A percentile compares a stretch with the other conserved stretches of the same genome.
phyloP scores from a whole-genome alignment of 169 alveolate species.

The Eimeria necatrix region DNA sequence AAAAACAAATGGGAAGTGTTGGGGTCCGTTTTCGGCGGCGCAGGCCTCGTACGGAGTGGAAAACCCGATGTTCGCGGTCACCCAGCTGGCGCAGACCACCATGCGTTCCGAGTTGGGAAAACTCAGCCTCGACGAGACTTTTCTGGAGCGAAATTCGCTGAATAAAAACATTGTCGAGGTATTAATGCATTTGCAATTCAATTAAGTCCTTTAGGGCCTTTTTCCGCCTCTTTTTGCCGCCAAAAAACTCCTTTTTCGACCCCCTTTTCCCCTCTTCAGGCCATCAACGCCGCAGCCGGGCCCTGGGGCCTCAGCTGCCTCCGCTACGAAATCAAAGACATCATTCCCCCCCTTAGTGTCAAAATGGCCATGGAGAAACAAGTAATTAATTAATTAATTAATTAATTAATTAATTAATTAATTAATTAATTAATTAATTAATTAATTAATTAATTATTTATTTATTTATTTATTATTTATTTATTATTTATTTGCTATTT shows the following conservation, averaged over 20 bases:
- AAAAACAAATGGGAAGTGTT: background rate
- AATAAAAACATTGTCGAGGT: constrained; percentile 94
- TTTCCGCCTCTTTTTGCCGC: background rate
- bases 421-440: too few species aligned
- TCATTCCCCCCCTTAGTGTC: constrained; percentile 94
- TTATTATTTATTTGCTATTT: too few species aligned
- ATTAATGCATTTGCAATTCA: constrained; percentile 24
- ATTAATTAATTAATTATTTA: too few species aligned
- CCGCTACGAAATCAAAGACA: constrained; percentile 96
- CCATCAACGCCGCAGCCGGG: constrained; percentile 93
- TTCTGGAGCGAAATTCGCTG: constrained; percentile 96
- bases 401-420: too few species aligned
- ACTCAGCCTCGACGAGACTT: constrained; percentile 96
- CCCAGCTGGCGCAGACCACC: constrained; percentile 96
- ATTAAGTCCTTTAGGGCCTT: background rate
- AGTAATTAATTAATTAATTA: background rate
- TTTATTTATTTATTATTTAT: too few species aligned
- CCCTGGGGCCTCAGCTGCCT: constrained; percentile 97
- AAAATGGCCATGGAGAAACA: constrained; percentile 96
- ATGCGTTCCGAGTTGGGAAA: constrained; percentile 98
- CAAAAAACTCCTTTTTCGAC: too few species aligned
- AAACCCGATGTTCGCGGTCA: constrained; percentile 95
- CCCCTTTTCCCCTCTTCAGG: constrained; percentile 53
- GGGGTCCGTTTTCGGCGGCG: background rate
- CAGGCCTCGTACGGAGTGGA: constrained; percentile 97